A percentile compares a stretch with the other conserved stretches of the same genome.
Evolutionary conservation across 306 rosid species (phyloP).

Genomic region (Elaeagnus macrophylla): DNA sequence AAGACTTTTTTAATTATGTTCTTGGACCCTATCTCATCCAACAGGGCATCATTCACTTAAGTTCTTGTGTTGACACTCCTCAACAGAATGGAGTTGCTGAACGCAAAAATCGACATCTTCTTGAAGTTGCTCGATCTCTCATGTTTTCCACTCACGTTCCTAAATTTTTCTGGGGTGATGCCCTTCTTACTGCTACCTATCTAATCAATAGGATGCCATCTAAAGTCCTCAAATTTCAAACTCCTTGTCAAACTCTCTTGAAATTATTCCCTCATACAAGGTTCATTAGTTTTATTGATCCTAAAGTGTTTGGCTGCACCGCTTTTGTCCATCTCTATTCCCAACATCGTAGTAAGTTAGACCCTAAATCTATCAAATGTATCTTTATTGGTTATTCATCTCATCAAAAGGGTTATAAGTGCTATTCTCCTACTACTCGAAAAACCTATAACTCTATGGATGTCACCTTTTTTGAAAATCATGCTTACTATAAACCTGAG

Average conservation of each 20-base stretch:
- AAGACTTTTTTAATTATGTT: neutral
- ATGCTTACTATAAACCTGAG: neutral
- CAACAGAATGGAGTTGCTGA: neutral
- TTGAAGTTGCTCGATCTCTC: constrained; percentile 1
- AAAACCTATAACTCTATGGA: neutral
- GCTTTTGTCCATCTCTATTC: constrained; percentile 2
- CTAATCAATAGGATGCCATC: no score
- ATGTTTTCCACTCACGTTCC: constrained; percentile 6
- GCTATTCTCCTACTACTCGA: neutral
- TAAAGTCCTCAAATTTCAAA: no score
- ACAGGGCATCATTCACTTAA: neutral
- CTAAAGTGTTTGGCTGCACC: neutral
- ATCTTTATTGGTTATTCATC: constrained; percentile 4
- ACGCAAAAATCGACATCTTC: constrained; percentile 4
- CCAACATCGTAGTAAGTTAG: constrained; percentile 2
- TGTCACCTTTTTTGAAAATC: constrained; percentile 2
- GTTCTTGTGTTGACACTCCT: constrained; percentile 1
- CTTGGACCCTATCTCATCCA: neutral
- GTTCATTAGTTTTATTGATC: neutral
- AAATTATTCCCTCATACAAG: neutral
- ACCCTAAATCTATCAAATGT: constrained; percentile 6
- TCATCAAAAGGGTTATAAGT: constrained; percentile 3
- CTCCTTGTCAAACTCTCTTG: neutral
- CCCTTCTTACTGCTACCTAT: neutral
- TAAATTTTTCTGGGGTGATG: neutral